Evolutionary conservation across 768 basidiomycete genomes (phyloP), one percentile per base, ranked within the genome.

Genomic region (Rhizopogon salebrosus): DNA sequence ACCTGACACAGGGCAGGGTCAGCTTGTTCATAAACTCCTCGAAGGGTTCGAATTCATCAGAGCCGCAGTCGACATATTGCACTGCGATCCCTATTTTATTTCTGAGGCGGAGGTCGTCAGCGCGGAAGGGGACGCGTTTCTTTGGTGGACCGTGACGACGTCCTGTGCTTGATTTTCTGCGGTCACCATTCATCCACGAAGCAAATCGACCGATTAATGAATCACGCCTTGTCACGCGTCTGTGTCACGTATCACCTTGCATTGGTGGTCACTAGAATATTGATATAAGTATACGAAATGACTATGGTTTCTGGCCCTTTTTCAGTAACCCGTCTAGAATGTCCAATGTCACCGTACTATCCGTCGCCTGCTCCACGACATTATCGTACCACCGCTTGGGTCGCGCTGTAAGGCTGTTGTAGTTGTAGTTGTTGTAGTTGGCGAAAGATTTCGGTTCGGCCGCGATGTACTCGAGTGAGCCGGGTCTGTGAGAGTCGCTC

Each of bases 11-110:
- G 18, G 83, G 84, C 2, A 83, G 86, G 76, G 69, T 87, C 85
- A 2, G 79, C 86, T 60, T 87, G 85, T 78, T 76, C 41, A 91
- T 76, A 49, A 92, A 64, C 61, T 89, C 78, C 51, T 86, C 87
- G 65, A 91, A 91, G 0, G 83, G 85, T 64, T 92, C 89, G 64
- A 91, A 90, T 26, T 87, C 89, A 66, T 90, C 89, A 24, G 87
- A 87, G 63, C 80, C 82, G 58, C 82, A 83, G 55, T 85, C 81
- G 52, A 90, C 80, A 61, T 80, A 79, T 36, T 71, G 77, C 11
- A 91, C 83, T 0, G 80, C 75, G 50, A 89, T 76, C 4, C 89
- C 89, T 0, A 89, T 92, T 64, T 83, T 87, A 77, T 88, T 90
- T 16, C 89, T 89, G 51, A 84, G 86, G 46, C 80, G 80, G 10